These are phyloP conservation scores for Rubroboletus satanas DNA, from an alignment of 768 basidiomycete species.

Conservation along the genomic window DNA sequence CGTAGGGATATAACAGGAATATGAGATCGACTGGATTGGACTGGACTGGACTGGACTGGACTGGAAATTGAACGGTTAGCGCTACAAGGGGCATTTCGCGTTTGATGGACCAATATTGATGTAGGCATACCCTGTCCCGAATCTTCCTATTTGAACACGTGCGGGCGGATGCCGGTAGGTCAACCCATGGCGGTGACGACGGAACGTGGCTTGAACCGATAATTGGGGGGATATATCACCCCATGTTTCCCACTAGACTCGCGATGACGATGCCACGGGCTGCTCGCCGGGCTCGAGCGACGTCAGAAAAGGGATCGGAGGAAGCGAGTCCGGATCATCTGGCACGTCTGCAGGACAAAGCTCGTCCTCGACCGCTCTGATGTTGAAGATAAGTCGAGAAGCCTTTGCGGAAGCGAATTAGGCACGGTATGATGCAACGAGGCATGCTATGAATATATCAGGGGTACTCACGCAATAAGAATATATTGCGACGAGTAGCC, in stretches of 20 bases:
- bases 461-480: slow-evolving; percentile 19
- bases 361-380: slow-evolving; percentile 6
- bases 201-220: neutral
- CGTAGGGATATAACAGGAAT: too few species aligned
- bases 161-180: too few species aligned
- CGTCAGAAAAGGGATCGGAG: neutral
- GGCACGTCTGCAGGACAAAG: slow-evolving; percentile 2
- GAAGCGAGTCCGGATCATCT: slow-evolving; percentile 5
- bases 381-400: slow-evolving; percentile 20
- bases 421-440: neutral
- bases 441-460: neutral
- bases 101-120: neutral
- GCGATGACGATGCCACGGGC: slow-evolving; percentile 10
- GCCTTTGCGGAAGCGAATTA: slow-evolving; percentile 5
- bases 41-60: neutral
- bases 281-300: neutral
- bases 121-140: neutral
- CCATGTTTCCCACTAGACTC: neutral
- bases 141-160: neutral
- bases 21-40: neutral
- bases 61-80: neutral
- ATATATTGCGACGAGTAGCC: slow-evolving; percentile 15
- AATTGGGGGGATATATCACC: too few species aligned
- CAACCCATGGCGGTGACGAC: neutral
- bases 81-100: neutral